Evolutionary conservation across 441 rosid species (phyloP).

Genomic region (Hura crepitans): DNA sequence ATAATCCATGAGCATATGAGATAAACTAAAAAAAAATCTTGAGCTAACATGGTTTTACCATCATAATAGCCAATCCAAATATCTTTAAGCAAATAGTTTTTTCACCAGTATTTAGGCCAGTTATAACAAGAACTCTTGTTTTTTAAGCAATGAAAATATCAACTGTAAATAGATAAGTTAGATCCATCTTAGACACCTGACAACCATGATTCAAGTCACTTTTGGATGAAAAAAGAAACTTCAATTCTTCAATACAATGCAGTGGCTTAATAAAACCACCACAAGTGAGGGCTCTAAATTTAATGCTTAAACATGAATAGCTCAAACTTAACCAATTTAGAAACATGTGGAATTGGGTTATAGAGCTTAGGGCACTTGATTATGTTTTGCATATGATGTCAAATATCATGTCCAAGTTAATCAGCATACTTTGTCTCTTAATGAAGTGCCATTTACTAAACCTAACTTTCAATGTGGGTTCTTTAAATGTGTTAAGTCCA

Average conservation of each 20-base stretch:
- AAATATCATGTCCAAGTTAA: slow-evolving; percentile 53
- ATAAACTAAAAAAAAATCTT: neutral
- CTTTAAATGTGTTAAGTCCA: slow-evolving; percentile 58
- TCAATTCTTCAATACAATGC: slow-evolving; percentile 26
- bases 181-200: slow-evolving; percentile 54
- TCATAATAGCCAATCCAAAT: slow-evolving; percentile 87
- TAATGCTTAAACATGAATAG: slow-evolving; percentile 84
- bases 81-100: slow-evolving; percentile 92
- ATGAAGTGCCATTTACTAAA: slow-evolving; percentile 32
- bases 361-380: slow-evolving; percentile 56
- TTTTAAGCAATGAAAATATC: slow-evolving; percentile 60
- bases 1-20: neutral
- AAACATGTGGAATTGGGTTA: slow-evolving; percentile 68
- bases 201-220: slow-evolving; percentile 21
- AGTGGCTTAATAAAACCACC: slow-evolving; percentile 50
- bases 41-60: slow-evolving; percentile 85
- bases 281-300: slow-evolving; percentile 30
- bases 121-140: slow-evolving; percentile 75
- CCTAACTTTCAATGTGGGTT: slow-evolving; percentile 42
- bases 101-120: slow-evolving; percentile 99
- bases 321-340: slow-evolving; percentile 66
- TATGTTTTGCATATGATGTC: slow-evolving; percentile 50
- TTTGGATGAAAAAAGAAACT: slow-evolving; percentile 2
- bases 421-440: slow-evolving; percentile 54
- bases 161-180: slow-evolving; percentile 63